These are phyloP conservation scores for Vigna hirtella DNA, from an alignment of 306 rosid species.

Conservation along the genomic window DNA sequence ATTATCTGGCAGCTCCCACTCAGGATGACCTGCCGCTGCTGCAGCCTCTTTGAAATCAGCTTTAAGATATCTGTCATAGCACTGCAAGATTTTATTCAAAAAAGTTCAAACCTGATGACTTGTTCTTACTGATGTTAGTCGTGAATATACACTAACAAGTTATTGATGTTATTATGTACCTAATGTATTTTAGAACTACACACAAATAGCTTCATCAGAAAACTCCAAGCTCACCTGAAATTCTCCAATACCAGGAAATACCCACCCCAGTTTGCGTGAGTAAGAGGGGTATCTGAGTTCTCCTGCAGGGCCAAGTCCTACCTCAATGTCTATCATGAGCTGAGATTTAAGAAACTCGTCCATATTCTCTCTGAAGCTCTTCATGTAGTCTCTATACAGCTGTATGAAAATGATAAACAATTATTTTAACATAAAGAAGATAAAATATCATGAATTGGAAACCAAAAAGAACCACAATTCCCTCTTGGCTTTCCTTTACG, in stretches of 20 bases:
- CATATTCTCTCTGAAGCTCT: conserved; percentile 86
- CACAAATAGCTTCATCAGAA: not conserved
- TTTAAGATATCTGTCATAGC: conserved; percentile 83
- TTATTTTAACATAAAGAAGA: conserved; percentile 15
- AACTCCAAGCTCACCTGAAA: conserved; percentile 72
- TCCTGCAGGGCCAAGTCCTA: conserved; percentile 94
- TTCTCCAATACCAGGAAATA: conserved; percentile 93
- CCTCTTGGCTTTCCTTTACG: not conserved
- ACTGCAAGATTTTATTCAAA: conserved; percentile 56
- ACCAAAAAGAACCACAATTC: not conserved
- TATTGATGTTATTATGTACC: not conserved
- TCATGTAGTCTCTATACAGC: conserved; percentile 79
- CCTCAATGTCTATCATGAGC: conserved; percentile 82
- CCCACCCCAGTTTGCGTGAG: conserved; percentile 68
- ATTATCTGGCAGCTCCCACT: conserved; percentile 82
- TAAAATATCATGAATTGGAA: not conserved
- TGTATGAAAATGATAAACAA: conserved; percentile 30
- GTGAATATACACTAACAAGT: not conserved
- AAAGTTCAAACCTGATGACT: not conserved
- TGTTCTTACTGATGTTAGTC: not conserved
- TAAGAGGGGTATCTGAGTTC: conserved; percentile 94
- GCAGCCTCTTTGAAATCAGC: conserved; percentile 77
- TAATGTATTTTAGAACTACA: not conserved
- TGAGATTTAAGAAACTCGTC: conserved; percentile 70
- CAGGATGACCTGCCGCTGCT: conserved; percentile 69